Base-by-base conservation (phyloP, 805 yeast genomes). In the Metschnikowia borealis region DNA sequence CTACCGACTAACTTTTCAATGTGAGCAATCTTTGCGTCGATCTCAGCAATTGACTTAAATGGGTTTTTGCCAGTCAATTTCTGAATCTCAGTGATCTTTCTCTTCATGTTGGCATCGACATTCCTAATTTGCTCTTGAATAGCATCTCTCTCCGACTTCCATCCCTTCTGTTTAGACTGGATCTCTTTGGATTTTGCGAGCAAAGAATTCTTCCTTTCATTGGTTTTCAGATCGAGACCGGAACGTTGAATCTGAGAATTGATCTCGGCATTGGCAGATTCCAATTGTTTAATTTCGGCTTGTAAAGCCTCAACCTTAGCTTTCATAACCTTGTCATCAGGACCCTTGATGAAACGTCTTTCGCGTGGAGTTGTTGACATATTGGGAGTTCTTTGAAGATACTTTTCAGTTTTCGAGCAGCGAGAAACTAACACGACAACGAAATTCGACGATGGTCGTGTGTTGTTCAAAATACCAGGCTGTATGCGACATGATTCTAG, bases 1-100 rank as follows among this genome's bases (percentile, higher is more conserved):
- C 86, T 71, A 49, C 87, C 88, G 54, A 94, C 84, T 58, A 79
- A 75, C 39, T 77, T 79, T 66, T 94, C 97, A 63, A 89, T 80
- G 57, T 74, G 75, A 52, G 66, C 65, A 62, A 87, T 77, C 68
- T 84, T 82, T 52, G 74, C 73, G 59, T 87, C 90, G 58, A 87
- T 84, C 55, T 87, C 95, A 35, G 73, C 83, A 53, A 78, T 80
- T 43, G 75, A 71, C 67, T 83, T 84, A 78, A 81, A 91, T 57
- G 73, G 80, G 69, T 80, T 77, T 72, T 86, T 88, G 52, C 89
- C 78, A 51, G 85, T 82, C 64, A 82, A 79, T 38, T 83, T 77
- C 67, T 82, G 85, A 60, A 92, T 80, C 60, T 90, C 96, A 55
- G 73, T 71, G 60, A 84, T 80, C 73, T 85, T 87, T 70, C 84